These are phyloP conservation scores for Torulaspora quercuum DNA, from an alignment of 805 yeast species.

Conservation along the genomic window DNA sequence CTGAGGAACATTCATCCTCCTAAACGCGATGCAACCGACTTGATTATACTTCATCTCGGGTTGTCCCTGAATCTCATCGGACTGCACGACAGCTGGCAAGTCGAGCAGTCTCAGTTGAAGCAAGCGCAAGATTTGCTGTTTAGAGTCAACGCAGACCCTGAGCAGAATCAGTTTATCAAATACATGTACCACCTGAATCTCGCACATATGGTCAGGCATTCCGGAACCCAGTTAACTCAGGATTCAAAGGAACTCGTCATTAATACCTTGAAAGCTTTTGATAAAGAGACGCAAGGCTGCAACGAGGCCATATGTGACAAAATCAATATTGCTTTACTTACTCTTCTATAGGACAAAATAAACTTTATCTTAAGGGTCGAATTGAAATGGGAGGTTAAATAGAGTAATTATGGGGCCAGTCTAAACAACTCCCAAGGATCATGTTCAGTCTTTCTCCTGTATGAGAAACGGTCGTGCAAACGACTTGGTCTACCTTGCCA, in stretches of 20 bases:
- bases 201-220: conserved; percentile 12
- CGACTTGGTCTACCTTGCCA: conserved; percentile 96
- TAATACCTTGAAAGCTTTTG: conserved; percentile 9
- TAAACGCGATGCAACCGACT: conserved; percentile 8
- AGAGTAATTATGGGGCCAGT: conserved; percentile 62
- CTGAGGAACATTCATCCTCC: conserved; percentile 5
- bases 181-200: conserved; percentile 20
- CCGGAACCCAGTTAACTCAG: conserved; percentile 1
- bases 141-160: conserved; percentile 2
- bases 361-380: not conserved
- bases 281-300: conserved; percentile 10
- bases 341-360: conserved; percentile 15
- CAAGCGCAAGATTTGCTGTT: conserved; percentile 2
- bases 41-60: conserved; percentile 21
- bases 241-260: conserved; percentile 3
- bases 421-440: conserved; percentile 62
- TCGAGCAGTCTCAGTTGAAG: conserved; percentile 4
- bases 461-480: conserved; percentile 83
- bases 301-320: conserved; percentile 19
- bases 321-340: conserved; percentile 9
- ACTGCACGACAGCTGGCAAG: conserved; percentile 1
- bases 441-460: conserved; percentile 51
- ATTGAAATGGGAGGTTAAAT: too few species aligned
- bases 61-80: conserved; percentile 18
- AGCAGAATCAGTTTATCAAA: conserved; percentile 7